phyloP scores from a whole-genome alignment of 2,329 filamentous ascomycete genomes.

The Penicillium sp. region DNA sequence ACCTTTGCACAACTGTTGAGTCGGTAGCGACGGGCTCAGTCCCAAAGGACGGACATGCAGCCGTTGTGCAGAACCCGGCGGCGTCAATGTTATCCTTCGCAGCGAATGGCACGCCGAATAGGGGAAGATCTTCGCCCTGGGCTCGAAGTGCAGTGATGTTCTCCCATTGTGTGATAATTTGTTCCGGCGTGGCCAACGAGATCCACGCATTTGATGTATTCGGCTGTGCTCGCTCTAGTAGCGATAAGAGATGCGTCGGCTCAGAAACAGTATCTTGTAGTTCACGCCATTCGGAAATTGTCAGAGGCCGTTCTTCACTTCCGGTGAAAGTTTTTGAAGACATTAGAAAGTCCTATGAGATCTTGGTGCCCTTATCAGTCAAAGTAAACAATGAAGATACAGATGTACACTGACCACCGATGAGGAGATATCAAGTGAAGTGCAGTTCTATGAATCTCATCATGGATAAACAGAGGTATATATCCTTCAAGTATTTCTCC shows the following conservation, averaged over 20 bases:
- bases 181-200: slow-evolving; percentile 4
- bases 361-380: background rate
- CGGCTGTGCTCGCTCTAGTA: background rate
- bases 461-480: background rate
- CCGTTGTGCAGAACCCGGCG: slow-evolving; percentile 48
- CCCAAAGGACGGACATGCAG: slow-evolving; percentile 49
- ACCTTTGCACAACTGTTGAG: slow-evolving; percentile 43
- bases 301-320: background rate
- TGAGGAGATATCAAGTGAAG: background rate
- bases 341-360: background rate
- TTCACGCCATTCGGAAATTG: background rate
- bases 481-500: background rate
- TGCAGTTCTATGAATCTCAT: background rate
- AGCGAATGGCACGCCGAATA: slow-evolving; percentile 43
- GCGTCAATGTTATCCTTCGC: slow-evolving; percentile 53
- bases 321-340: background rate
- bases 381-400: background rate
- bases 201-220: slow-evolving; percentile 4
- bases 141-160: background rate
- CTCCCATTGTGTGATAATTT: background rate
- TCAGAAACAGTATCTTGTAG: background rate
- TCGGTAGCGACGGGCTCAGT: slow-evolving; percentile 46
- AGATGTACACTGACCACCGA: background rate
- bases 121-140: background rate
- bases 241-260: background rate